Evolutionary conservation across 805 yeast species (phyloP).

Genomic region (Yarrowia yakushimensis): DNA sequence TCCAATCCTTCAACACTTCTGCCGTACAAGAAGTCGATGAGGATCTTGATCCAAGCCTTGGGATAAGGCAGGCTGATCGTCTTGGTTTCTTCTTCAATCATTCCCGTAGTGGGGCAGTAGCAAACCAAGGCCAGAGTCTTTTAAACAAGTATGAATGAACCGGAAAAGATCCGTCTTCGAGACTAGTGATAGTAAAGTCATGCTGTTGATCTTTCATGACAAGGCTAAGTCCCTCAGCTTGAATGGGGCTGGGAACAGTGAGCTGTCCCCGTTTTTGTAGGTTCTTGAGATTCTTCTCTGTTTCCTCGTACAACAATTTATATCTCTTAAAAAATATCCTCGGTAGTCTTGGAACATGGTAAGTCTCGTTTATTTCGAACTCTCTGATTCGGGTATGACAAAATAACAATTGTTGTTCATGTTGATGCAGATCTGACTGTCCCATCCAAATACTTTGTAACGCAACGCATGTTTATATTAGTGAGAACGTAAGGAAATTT

Average conservation of each 20-base stretch:
- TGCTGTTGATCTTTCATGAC: background rate
- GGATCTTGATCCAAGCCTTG: background rate
- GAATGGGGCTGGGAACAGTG: background rate
- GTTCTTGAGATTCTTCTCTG: too few species aligned
- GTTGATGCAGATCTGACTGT: too few species aligned
- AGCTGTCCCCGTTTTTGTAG: too few species aligned
- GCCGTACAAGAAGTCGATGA: background rate
- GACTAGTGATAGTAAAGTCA: background rate
- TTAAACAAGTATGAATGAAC: background rate
- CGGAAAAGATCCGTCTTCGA: background rate
- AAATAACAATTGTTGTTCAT: too few species aligned
- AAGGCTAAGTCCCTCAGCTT: background rate
- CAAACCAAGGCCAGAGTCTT: background rate
- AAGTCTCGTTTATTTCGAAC: too few species aligned
- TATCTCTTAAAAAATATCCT: too few species aligned
- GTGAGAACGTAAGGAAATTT: too few species aligned
- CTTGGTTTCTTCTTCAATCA: background rate
- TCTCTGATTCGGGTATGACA: too few species aligned
- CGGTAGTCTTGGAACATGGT: too few species aligned
- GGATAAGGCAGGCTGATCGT: background rate
- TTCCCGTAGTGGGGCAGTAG: background rate
- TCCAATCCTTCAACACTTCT: background rate
- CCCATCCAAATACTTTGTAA: too few species aligned
- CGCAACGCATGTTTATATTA: too few species aligned
- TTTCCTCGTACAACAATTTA: too few species aligned